These are phyloP conservation scores for Elasticomyces elasticus DNA, from an alignment of 495 filamentous ascomycete species.

Conservation along the genomic window DNA sequence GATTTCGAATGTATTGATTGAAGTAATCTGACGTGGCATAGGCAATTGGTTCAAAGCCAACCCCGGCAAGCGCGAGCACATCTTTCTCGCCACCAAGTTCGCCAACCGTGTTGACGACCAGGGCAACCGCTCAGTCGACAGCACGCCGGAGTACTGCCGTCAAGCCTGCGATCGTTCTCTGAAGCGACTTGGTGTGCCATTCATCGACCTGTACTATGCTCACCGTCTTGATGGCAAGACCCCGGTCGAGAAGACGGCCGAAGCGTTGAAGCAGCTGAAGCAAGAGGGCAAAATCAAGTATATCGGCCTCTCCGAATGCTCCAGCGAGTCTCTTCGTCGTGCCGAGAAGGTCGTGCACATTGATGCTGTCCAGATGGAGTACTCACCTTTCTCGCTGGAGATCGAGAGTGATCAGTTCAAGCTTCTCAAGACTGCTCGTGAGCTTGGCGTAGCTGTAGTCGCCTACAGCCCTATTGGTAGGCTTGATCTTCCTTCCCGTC, in stretches of 20 bases:
- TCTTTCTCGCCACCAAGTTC: conserved; percentile 30
- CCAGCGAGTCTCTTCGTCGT: conserved; percentile 45
- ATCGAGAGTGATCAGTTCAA: conserved; percentile 42
- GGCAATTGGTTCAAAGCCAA: conserved; percentile 26
- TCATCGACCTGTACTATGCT: conserved; percentile 44
- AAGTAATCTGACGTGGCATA: neutral
- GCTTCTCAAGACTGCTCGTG: conserved; percentile 46
- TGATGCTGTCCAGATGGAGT: conserved; percentile 53
- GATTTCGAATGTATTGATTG: neutral
- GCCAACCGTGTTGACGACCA: conserved; percentile 13
- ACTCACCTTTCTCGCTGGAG: conserved; percentile 45
- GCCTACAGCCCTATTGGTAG: conserved; percentile 45
- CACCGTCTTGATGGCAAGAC: conserved; percentile 46
- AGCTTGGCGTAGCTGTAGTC: conserved; percentile 52
- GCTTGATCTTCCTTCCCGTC: neutral
- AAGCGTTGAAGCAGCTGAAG: conserved; percentile 35
- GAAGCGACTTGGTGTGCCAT: conserved; percentile 21
- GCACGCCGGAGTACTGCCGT: conserved; percentile 24
- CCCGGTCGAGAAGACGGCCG: conserved; percentile 56
- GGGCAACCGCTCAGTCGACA: conserved; percentile 14
- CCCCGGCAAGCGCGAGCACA: conserved; percentile 25
- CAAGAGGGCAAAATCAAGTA: conserved; percentile 50
- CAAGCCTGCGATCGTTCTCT: conserved; percentile 20
- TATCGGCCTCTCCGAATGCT: conserved; percentile 49
- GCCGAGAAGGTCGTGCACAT: conserved; percentile 52